Percentiles rank a stretch among this genome's conserved stretches.
phyloP scores from a whole-genome alignment of 208 protist genomes.

The Acanthamoeba lugdunensis region DNA sequence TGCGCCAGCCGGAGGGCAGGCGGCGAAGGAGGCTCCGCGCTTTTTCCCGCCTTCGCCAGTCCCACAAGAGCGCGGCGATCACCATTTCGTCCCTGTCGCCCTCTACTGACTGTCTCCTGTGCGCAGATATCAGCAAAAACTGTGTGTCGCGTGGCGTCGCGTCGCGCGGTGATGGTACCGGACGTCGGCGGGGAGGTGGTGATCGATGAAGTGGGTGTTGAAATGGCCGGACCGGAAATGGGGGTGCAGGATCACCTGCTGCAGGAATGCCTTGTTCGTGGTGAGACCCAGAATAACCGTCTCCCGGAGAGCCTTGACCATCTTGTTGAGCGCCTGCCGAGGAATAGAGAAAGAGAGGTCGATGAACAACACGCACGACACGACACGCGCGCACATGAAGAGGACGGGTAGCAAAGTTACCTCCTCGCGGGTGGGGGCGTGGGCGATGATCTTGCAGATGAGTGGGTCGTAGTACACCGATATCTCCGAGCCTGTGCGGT shows the following conservation, averaged over 20 bases:
- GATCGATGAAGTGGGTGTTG: conserved; percentile 89
- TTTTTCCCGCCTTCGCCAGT: neutral
- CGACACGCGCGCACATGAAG: too few relatives aligned
- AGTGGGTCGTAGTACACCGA: conserved; percentile 96
- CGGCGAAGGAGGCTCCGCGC: neutral
- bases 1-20: conserved; percentile 41
- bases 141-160: neutral
- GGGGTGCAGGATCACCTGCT: conserved; percentile 84
- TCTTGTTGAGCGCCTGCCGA: conserved; percentile 84
- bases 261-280: conserved; percentile 92
- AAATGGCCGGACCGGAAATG: conserved; percentile 87
- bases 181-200: neutral
- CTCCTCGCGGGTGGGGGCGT: conserved; percentile 9
- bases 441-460: conserved; percentile 96
- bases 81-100: neutral
- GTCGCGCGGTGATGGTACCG: neutral
- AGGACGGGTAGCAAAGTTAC: neutral
- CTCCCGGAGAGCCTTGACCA: conserved; percentile 88
- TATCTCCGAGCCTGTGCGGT: conserved; percentile 83
- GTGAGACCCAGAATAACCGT: conserved; percentile 92
- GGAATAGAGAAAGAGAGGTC: conserved; percentile 81
- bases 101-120: neutral
- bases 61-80: conserved; percentile 31
- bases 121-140: neutral
- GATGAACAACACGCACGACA: neutral